These are phyloP conservation scores for Colletotrichum euphorbiae DNA, from an alignment of 2,329 filamentous ascomycete species.

Conservation along the genomic window DNA sequence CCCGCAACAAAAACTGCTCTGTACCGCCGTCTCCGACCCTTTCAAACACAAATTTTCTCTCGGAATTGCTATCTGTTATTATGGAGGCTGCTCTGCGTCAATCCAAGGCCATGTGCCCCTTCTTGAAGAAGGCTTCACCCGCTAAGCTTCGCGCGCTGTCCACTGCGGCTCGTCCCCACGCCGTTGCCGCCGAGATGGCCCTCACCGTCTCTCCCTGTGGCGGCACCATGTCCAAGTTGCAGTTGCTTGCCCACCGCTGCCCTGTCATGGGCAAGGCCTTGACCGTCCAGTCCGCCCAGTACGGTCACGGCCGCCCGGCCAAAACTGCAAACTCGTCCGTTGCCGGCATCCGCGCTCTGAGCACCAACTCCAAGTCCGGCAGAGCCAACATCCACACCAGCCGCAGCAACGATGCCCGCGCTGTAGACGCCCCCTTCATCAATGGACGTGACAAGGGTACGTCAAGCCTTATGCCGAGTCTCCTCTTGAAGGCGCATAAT, in stretches of 20 bases:
- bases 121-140: conserved; percentile 93
- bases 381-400: conserved; percentile 87
- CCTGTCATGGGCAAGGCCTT: conserved; percentile 99
- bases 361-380: conserved; percentile 62
- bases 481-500: not conserved
- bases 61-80: conserved; percentile 41
- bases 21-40: not conserved
- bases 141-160: conserved; percentile 91
- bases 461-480: conserved; percentile 53
- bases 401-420: conserved; percentile 79
- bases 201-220: conserved; percentile 80
- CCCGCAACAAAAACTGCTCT: conserved; percentile 19
- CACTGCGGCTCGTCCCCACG: conserved; percentile 68
- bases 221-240: conserved; percentile 96
- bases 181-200: conserved; percentile 57
- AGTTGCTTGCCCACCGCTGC: conserved; percentile 93
- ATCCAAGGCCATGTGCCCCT: conserved; percentile 96
- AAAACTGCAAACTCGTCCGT: conserved; percentile 56
- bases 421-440: conserved; percentile 72
- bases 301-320: conserved; percentile 57
- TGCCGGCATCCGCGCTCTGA: conserved; percentile 63
- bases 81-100: conserved; percentile 98
- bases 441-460: conserved; percentile 63
- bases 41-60: conserved; percentile 5
- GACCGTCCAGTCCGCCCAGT: conserved; percentile 80